These are phyloP conservation scores for Groenewaldozyma sp. DNA, from an alignment of 1,139 yeast genomes.

Conservation along the genomic window DNA sequence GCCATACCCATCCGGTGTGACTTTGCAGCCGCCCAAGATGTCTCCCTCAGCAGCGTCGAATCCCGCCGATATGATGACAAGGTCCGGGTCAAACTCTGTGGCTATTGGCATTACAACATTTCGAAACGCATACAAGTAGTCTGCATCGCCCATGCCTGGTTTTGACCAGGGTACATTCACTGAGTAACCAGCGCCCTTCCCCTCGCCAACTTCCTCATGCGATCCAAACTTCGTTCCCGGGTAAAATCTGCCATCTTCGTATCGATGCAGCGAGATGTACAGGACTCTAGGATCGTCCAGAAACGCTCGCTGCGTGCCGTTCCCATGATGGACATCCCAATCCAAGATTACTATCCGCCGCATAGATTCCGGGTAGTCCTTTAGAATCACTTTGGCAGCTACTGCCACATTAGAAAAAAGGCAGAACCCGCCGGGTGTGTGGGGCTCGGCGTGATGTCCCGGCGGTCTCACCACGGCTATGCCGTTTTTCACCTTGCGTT, in stretches of 20 bases:
- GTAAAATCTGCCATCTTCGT: slow-evolving; percentile 84
- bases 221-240: slow-evolving; percentile 88
- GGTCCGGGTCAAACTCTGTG: slow-evolving; percentile 83
- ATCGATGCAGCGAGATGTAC: slow-evolving; percentile 84
- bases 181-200: slow-evolving; percentile 74
- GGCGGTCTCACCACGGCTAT: slow-evolving; percentile 97
- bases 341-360: slow-evolving; percentile 77
- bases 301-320: slow-evolving; percentile 94
- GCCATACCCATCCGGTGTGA: slow-evolving; percentile 92
- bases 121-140: slow-evolving; percentile 85
- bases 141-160: slow-evolving; percentile 95
- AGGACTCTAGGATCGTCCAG: slow-evolving; percentile 82
- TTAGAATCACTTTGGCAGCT: slow-evolving; percentile 80
- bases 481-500: slow-evolving; percentile 84
- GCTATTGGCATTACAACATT: slow-evolving; percentile 86
- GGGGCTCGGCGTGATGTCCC: slow-evolving; percentile 99
- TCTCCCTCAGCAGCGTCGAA: slow-evolving; percentile 99
- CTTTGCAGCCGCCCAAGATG: slow-evolving; percentile 95
- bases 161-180: slow-evolving; percentile 91
- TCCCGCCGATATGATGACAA: slow-evolving; percentile 88
- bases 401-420: slow-evolving; percentile 94
- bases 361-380: slow-evolving; percentile 80
- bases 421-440: slow-evolving; percentile 94
- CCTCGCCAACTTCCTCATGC: slow-evolving; percentile 72
- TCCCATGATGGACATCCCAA: slow-evolving; percentile 99